Percentiles rank a stretch among this genome's conserved stretches.
Evolutionary conservation across 2,329 filamentous ascomycete species (phyloP).

Genomic region (Ophiocordyceps camponoti-floridani): DNA sequence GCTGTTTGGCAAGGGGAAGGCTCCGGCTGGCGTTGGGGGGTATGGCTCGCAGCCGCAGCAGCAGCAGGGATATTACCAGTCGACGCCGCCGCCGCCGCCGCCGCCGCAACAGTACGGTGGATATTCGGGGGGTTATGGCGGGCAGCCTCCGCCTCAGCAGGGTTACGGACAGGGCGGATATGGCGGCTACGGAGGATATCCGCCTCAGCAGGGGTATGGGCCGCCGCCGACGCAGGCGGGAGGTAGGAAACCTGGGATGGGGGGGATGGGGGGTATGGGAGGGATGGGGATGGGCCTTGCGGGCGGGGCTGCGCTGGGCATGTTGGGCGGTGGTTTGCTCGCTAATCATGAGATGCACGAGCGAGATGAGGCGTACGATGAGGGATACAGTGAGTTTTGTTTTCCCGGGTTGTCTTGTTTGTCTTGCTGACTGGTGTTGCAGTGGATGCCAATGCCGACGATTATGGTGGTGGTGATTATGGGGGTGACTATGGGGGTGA

Average conservation of each 20-base stretch:
- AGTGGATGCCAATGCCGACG: conserved; percentile 14
- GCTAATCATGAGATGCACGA: conserved; percentile 50
- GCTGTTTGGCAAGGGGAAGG: conserved; percentile 26
- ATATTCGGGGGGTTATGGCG: neutral
- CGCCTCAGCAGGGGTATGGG: conserved; percentile 9
- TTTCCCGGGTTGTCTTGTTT: neutral
- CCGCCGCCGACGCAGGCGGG: conserved; percentile 11
- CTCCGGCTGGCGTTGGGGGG: conserved; percentile 6
- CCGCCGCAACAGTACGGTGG: conserved; percentile 11
- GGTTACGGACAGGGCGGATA: conserved; percentile 4
- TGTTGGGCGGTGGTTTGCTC: conserved; percentile 61
- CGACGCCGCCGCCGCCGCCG: conserved; percentile 2
- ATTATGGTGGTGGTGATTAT: conserved; percentile 12
- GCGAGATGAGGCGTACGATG: conserved; percentile 34
- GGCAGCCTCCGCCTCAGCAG: neutral
- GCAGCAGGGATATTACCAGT: conserved; percentile 10
- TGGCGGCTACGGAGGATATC: conserved; percentile 5
- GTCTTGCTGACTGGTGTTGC: conserved; percentile 5
- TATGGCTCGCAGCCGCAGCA: conserved; percentile 5
- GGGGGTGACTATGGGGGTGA: conserved; percentile 10
- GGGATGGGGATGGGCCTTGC: conserved; percentile 40
- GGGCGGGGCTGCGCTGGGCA: conserved; percentile 53
- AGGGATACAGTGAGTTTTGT: conserved; percentile 22
- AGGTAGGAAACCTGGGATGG: conserved; percentile 17
- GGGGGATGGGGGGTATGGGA: conserved; percentile 15